These are phyloP conservation scores for Tylopilus vinaceipallidus DNA, from an alignment of 768 basidiomycete genomes.

Conservation along the genomic window DNA sequence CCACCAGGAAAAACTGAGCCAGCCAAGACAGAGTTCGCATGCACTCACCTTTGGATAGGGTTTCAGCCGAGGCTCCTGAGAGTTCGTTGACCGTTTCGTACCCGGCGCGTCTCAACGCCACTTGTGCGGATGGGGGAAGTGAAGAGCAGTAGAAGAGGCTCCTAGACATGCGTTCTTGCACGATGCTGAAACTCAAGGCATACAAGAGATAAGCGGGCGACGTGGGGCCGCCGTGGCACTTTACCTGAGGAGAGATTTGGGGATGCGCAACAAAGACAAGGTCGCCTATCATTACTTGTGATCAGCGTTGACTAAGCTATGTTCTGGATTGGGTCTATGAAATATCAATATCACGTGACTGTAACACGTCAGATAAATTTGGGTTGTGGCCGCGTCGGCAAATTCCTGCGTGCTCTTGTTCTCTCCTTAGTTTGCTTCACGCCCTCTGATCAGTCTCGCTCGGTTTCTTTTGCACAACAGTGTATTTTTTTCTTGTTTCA, in stretches of 20 bases:
- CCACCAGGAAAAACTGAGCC: not conserved
- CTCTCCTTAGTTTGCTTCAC: slow-evolving; percentile 28
- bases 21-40: not conserved
- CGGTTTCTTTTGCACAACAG: slow-evolving; percentile 3
- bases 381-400: slow-evolving; percentile 2
- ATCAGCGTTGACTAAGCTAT: not conserved
- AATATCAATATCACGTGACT: slow-evolving; percentile 28
- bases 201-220: not conserved
- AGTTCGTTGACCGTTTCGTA: slow-evolving; percentile 61
- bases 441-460: slow-evolving; percentile 17
- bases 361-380: slow-evolving; percentile 30
- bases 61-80: slow-evolving; percentile 39
- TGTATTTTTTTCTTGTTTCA: slow-evolving; percentile 7
- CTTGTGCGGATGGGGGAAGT: slow-evolving; percentile 45
- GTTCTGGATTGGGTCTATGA: not conserved
- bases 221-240: slow-evolving; percentile 3
- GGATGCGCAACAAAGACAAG: not conserved
- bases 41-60: slow-evolving; percentile 49
- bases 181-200: not conserved
- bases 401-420: slow-evolving; percentile 31
- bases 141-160: slow-evolving; percentile 45
- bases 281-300: not conserved
- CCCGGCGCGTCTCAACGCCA: slow-evolving; percentile 49
- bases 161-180: slow-evolving; percentile 30
- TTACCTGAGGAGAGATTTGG: slow-evolving; percentile 6